Conservation (phyloP, 1,284 basidiomycete species). For the Termitomyces sp. region DNA sequence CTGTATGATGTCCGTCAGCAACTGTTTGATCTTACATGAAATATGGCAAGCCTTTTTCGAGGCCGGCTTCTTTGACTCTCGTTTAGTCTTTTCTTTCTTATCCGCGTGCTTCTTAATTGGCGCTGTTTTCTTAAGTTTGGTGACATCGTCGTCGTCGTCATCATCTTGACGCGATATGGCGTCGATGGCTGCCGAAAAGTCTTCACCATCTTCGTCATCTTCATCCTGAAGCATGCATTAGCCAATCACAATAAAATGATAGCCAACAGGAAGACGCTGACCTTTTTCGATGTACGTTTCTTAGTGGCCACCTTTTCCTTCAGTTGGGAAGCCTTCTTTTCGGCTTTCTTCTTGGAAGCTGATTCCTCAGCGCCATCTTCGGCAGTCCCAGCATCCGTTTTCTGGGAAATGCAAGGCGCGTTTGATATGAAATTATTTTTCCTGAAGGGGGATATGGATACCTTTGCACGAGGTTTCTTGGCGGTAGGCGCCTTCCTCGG, state of each 20-base stretch:
- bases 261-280: conserved; percentile 1
- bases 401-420: conserved; percentile 25
- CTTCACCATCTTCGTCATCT: conserved; percentile 35
- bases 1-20: conserved; percentile 3
- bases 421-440: neutral
- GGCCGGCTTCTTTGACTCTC: conserved; percentile 21
- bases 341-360: neutral
- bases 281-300: conserved; percentile 34
- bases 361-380: conserved; percentile 24
- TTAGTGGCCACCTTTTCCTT: conserved; percentile 26
- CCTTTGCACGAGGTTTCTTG: conserved; percentile 39
- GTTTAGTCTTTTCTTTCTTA: conserved; percentile 26
- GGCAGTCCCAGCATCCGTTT: conserved; percentile 25
- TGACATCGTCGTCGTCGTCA: conserved; percentile 29
- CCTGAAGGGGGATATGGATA: conserved; percentile 12
- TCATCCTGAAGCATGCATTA: conserved; percentile 22
- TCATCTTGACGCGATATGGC: conserved; percentile 29
- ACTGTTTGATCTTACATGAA: neutral
- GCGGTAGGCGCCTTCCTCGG: conserved; percentile 25
- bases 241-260: neutral
- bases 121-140: conserved; percentile 32
- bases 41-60: conserved; percentile 23
- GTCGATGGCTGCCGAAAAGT: conserved; percentile 35
- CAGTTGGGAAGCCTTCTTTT: neutral
- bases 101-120: conserved; percentile 25